Evolutionary conservation across 1,139 yeast species (phyloP).

Genomic region (Yamadazyma atlantica): DNA sequence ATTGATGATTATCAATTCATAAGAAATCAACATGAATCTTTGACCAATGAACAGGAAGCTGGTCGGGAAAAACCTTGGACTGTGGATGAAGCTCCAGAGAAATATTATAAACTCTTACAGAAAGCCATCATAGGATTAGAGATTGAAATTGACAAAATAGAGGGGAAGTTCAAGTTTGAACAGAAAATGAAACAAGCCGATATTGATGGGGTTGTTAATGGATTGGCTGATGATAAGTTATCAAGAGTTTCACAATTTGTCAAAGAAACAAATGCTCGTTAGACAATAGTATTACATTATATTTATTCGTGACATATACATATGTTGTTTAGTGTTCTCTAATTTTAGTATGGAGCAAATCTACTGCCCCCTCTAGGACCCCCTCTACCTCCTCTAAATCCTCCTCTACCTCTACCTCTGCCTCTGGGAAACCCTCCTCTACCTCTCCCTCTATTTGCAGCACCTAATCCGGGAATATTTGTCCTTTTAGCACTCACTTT

Average conservation of each 20-base stretch:
- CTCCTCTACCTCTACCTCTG: constrained; percentile 19
- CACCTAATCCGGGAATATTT: constrained; percentile 66
- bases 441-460: constrained; percentile 46
- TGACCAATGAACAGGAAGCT: constrained; percentile 52
- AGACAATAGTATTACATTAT: neutral
- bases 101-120: constrained; percentile 42
- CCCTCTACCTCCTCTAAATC: constrained; percentile 14
- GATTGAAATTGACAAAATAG: constrained; percentile 49
- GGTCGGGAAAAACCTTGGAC: constrained; percentile 49
- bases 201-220: constrained; percentile 53
- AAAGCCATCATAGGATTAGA: constrained; percentile 62
- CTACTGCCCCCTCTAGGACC: constrained; percentile 16
- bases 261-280: constrained; percentile 18
- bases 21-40: constrained; percentile 41
- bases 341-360: constrained; percentile 20
- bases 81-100: constrained; percentile 59
- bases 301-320: neutral
- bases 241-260: constrained; percentile 23
- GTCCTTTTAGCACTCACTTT: constrained; percentile 79
- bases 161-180: constrained; percentile 62
- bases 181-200: constrained; percentile 50
- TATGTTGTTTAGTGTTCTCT: neutral
- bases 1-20: constrained; percentile 50
- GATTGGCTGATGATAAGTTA: constrained; percentile 33
- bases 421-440: constrained; percentile 33